Conservation (phyloP, 768 basidiomycete genomes). For the Kwoniella mangroviensis region DNA sequence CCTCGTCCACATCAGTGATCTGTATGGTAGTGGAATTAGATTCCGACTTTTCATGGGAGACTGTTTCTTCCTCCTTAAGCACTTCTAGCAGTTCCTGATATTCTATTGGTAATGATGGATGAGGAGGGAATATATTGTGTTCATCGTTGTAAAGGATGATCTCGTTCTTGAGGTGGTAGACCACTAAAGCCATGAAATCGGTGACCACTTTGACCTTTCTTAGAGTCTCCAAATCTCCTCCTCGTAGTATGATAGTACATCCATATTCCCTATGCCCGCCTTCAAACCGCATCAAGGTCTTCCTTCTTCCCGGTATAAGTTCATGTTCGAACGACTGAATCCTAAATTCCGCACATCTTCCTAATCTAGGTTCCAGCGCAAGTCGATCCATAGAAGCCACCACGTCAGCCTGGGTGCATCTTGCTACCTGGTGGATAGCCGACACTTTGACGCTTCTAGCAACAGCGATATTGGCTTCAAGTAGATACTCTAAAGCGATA, state of each 20-base stretch:
- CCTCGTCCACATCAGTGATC: neutral
- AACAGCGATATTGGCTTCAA: constrained; percentile 83
- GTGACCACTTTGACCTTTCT: constrained; percentile 89
- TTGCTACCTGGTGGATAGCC: constrained; percentile 82
- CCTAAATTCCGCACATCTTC: constrained; percentile 81
- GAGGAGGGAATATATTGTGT: constrained; percentile 55
- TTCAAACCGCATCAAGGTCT: constrained; percentile 98
- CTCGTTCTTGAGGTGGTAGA: constrained; percentile 90
- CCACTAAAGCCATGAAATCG: constrained; percentile 87
- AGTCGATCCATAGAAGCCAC: constrained; percentile 95
- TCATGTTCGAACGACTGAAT: constrained; percentile 94
- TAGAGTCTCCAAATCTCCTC: constrained; percentile 79
- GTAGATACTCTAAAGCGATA: constrained; percentile 82
- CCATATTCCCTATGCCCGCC: constrained; percentile 91
- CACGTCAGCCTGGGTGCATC: constrained; percentile 92
- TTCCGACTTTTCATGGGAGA: constrained; percentile 58
- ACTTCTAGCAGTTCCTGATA: constrained; percentile 40
- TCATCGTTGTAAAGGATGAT: constrained; percentile 61
- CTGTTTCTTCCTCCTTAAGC: constrained; percentile 50
- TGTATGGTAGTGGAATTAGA: constrained; percentile 39
- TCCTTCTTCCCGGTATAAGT: constrained; percentile 88
- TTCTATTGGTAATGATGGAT: constrained; percentile 27
- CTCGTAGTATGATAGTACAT: constrained; percentile 89
- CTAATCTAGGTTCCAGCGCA: constrained; percentile 83
- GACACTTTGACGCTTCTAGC: constrained; percentile 86